Evolutionary conservation across 352 stramenopile species (phyloP), one percentile per base, ranked within the genome.

Genomic region (Phytophthora quininea): DNA sequence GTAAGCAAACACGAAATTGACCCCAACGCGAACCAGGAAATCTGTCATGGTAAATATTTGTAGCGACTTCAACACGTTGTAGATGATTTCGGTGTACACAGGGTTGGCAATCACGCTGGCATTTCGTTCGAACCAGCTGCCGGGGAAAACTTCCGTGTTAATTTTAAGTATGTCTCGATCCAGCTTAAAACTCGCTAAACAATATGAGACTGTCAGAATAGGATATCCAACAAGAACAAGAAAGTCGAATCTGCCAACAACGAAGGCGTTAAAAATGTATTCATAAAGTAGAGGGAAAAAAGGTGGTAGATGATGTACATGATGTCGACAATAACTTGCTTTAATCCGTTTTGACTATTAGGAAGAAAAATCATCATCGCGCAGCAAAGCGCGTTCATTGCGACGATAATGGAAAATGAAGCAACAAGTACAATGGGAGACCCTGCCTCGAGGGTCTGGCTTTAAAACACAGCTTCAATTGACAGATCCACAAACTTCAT

Each of bases 121-220:
- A 8, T 52, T 11, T 0, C 55, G 54, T 45, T 81, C 73, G n/a
- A 69, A 76, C 3, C 45, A 53, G 0, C 58, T 58, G 1, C 38
- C 12, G 0, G 69, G 69, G 32, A 76, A 80, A 3, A 66, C 12
- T 11, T 66, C 50, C 4, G 58, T 12, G 50, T 79, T 78, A 51
- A 79, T 69, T 3, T 27, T 58, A 8, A 77, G 53, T 19, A 64
- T 47, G 10, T 58, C 31, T 8, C 55, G 61, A n/a, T 49, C 43
- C 24, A 76, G 62, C 40, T 76, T 45, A 43, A 81, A 78, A 3
- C 38, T 58, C 0, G 50, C 52, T 43, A 78, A 37, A 19, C 65
- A 72, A 30, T 75, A 72, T 14, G 48, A 32, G 4, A 78, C 14
- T 2, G 67, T 46, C 11, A 71, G 15, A n/a, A 78, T 62, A 4